Conservation (phyloP, 495 filamentous ascomycete species). For the Xylaria longipes region DNA sequence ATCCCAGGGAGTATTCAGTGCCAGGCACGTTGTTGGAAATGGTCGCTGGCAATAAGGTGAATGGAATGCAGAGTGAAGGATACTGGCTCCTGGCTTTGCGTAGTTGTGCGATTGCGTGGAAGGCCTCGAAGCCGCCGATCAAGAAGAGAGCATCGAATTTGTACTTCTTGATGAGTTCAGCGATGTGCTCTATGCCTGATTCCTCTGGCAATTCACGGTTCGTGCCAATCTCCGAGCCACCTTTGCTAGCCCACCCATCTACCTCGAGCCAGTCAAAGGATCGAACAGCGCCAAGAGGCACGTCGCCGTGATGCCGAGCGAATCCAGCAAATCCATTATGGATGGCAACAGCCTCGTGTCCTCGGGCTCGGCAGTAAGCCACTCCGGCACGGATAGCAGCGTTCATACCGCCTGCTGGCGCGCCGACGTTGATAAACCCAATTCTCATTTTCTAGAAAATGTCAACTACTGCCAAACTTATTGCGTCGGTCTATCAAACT, state of each 20-base stretch:
- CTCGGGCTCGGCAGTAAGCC: conserved; percentile 93
- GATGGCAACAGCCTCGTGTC: conserved; percentile 88
- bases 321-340: conserved; percentile 98
- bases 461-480: conserved; percentile 32
- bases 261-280: conserved; percentile 91
- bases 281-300: conserved; percentile 81
- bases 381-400: conserved; percentile 93
- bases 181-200: conserved; percentile 82
- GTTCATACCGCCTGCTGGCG: conserved; percentile 99
- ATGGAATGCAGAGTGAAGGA: conserved; percentile 88
- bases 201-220: conserved; percentile 90
- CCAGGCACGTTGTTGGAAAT: conserved; percentile 99
- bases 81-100: conserved; percentile 79
- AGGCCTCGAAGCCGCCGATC: conserved; percentile 96
- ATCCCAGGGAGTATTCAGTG: conserved; percentile 95
- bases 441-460: conserved; percentile 78
- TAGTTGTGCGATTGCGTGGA: conserved; percentile 87
- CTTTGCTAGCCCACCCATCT: conserved; percentile 93
- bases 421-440: conserved; percentile 95
- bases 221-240: conserved; percentile 96
- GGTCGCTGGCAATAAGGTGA: conserved; percentile 92
- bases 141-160: conserved; percentile 90
- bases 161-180: conserved; percentile 82
- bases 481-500: conserved; percentile 25
- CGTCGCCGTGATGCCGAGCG: conserved; percentile 84